A percentile compares a stretch with the other conserved stretches of the same genome.
Conservation (phyloP, 352 stramenopile genomes). For the Phytophthora hybrid region DNA sequence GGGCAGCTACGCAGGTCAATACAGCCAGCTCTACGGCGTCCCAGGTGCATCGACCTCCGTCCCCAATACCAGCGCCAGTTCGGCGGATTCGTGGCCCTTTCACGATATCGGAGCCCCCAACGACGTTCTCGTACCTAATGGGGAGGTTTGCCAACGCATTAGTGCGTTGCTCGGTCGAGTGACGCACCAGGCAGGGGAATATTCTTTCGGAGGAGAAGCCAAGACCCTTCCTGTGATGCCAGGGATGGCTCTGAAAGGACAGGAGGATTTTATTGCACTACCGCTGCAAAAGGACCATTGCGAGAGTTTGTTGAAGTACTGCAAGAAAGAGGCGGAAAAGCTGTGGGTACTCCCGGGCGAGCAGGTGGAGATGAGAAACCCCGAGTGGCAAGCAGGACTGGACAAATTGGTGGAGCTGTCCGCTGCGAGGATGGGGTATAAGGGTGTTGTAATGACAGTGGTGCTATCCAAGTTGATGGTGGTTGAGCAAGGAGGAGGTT, state of each 20-base stretch:
- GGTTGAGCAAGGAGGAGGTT: background rate
- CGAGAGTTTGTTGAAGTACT: slow-evolving; percentile 6
- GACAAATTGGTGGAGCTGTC: background rate
- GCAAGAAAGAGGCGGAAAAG: slow-evolving; percentile 3
- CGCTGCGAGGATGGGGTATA: slow-evolving; percentile 11
- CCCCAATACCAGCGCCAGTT: background rate
- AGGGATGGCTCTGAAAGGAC: background rate
- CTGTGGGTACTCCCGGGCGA: slow-evolving; percentile 15
- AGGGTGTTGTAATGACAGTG: slow-evolving; percentile 2
- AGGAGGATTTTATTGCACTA: slow-evolving; percentile 16
- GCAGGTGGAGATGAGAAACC: slow-evolving; percentile 26
- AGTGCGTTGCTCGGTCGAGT: slow-evolving; percentile 22
- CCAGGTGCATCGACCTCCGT: background rate
- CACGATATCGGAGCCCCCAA: slow-evolving; percentile 16
- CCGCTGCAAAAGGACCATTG: slow-evolving; percentile 17
- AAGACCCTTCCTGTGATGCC: slow-evolving; percentile 13
- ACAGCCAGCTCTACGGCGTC: background rate
- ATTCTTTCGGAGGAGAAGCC: slow-evolving; percentile 15
- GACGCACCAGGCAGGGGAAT: slow-evolving; percentile 9
- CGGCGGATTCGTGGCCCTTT: slow-evolving; percentile 17
- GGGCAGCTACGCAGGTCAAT: background rate
- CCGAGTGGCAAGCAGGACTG: slow-evolving; percentile 13
- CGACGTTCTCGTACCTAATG: slow-evolving; percentile 23
- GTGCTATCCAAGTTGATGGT: slow-evolving; percentile 27
- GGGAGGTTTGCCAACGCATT: slow-evolving; percentile 17